These are phyloP conservation scores for Biscogniauxia marginata DNA, from an alignment of 2,329 filamentous ascomycete species.

Conservation along the genomic window DNA sequence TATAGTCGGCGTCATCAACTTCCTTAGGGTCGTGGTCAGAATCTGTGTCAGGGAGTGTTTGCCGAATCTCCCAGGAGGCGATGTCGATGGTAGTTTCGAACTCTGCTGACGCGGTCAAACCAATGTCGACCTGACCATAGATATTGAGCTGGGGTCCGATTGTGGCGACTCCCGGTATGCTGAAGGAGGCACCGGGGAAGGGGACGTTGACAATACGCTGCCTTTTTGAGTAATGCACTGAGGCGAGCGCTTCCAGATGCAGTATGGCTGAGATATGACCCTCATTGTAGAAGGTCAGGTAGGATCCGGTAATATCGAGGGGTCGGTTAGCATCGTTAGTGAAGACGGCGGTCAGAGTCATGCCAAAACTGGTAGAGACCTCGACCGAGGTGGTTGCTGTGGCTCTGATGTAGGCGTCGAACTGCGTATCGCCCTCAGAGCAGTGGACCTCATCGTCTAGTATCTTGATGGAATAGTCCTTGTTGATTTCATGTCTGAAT, in stretches of 20 bases:
- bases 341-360: slow-evolving; percentile 28
- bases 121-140: slow-evolving; percentile 22
- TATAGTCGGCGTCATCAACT: too few species aligned
- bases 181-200: slow-evolving; percentile 30
- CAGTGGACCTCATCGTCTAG: slow-evolving; percentile 24
- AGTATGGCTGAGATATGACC: slow-evolving; percentile 25
- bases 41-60: neutral
- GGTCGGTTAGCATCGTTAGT: slow-evolving; percentile 3
- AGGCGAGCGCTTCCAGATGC: slow-evolving; percentile 27
- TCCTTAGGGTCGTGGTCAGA: slow-evolving; percentile 3
- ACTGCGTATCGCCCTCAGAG: slow-evolving; percentile 6
- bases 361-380: slow-evolving; percentile 28
- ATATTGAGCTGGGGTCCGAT: slow-evolving; percentile 32
- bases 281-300: slow-evolving; percentile 27
- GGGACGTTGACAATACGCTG: slow-evolving; percentile 21
- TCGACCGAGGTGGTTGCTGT: slow-evolving; percentile 13
- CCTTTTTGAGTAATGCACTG: slow-evolving; percentile 17
- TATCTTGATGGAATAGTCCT: slow-evolving; percentile 18
- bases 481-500: slow-evolving; percentile 24
- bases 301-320: slow-evolving; percentile 27
- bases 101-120: slow-evolving; percentile 15
- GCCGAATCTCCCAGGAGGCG: slow-evolving; percentile 25
- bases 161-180: slow-evolving; percentile 30
- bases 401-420: slow-evolving; percentile 21
- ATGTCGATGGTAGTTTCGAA: slow-evolving; percentile 29